These are phyloP conservation scores for Nepenthes mirabilis DNA, from an alignment of 148 eudicot genomes.

Conservation along the genomic window DNA sequence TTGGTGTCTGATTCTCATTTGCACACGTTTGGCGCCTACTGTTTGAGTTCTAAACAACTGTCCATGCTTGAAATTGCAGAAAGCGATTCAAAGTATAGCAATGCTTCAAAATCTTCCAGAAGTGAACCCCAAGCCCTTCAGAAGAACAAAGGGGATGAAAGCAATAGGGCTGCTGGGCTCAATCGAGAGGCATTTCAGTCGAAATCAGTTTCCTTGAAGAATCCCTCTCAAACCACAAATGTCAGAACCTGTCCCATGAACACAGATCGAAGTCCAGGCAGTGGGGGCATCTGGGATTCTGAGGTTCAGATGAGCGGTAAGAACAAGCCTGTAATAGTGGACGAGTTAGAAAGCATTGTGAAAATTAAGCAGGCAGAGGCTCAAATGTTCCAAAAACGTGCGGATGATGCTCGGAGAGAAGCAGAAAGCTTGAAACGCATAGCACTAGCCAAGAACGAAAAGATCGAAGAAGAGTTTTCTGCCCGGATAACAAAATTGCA, in stretches of 20 bases:
- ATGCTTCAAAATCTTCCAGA: conserved; percentile 20
- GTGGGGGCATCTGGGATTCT: conserved; percentile 17
- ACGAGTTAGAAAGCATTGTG: conserved; percentile 75
- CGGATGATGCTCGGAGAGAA: conserved; percentile 87
- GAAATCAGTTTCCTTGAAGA: conserved; percentile 28
- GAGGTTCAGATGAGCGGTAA: conserved; percentile 22
- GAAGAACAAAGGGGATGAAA: conserved; percentile 25
- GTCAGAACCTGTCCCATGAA: conserved; percentile 19
- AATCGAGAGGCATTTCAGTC: conserved; percentile 38
- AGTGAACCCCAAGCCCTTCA: conserved; percentile 25
- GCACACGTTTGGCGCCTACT: no score
- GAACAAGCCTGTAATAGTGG: conserved; percentile 26
- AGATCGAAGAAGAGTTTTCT: conserved; percentile 60
- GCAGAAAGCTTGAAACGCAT: conserved; percentile 75
- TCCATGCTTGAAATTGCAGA: conserved; percentile 27
- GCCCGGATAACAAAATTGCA: conserved; percentile 44
- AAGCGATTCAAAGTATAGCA: conserved; percentile 31
- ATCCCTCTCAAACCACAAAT: conserved; percentile 26
- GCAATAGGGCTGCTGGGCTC: conserved; percentile 17
- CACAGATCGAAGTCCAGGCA: conserved; percentile 22
- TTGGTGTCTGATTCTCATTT: no score
- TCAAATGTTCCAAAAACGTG: conserved; percentile 78
- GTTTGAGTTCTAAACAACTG: no score
- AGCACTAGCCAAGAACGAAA: conserved; percentile 46
- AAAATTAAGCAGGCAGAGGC: conserved; percentile 76